A percentile compares a stretch with the other conserved stretches of the same genome.
Evolutionary conservation across 1,284 basidiomycete species (phyloP).

Genomic region (Tilletia horrida): DNA sequence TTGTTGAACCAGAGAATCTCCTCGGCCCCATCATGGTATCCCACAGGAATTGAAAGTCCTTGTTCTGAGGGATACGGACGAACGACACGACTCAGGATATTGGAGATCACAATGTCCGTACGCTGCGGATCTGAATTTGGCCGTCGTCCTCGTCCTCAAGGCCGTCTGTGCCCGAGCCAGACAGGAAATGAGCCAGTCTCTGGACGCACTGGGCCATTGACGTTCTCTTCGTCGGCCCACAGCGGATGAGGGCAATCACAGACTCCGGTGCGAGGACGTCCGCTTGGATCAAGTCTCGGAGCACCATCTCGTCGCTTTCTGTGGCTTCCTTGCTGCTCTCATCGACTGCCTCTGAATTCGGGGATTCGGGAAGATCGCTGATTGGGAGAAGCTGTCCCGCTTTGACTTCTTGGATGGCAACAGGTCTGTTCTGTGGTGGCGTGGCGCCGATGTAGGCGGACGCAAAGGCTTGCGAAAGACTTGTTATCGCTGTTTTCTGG

Average conservation of each 20-base stretch:
- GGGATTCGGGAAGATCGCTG: background rate
- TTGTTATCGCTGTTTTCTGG: background rate
- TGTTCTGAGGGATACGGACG: too few relatives aligned
- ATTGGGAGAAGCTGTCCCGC: background rate
- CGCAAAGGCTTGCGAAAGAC: background rate
- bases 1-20: too few relatives aligned
- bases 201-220: background rate
- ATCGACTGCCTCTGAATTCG: background rate
- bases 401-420: background rate
- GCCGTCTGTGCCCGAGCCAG: background rate
- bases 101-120: conserved; percentile 5
- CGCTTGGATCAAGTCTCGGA: background rate
- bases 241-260: conserved; percentile 3
- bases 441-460: conserved; percentile 1
- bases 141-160: conserved; percentile 11
- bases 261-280: background rate
- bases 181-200: conserved; percentile 1
- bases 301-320: background rate
- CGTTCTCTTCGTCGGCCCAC: conserved; percentile 3
- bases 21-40: too few relatives aligned
- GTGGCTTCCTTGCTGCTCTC: background rate
- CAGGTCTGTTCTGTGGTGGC: background rate
- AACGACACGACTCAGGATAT: too few relatives aligned
- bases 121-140: background rate
- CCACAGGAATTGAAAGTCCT: background rate